phyloP scores from a whole-genome alignment of 768 basidiomycete genomes.

The Coprinellus aureogranulatus region DNA sequence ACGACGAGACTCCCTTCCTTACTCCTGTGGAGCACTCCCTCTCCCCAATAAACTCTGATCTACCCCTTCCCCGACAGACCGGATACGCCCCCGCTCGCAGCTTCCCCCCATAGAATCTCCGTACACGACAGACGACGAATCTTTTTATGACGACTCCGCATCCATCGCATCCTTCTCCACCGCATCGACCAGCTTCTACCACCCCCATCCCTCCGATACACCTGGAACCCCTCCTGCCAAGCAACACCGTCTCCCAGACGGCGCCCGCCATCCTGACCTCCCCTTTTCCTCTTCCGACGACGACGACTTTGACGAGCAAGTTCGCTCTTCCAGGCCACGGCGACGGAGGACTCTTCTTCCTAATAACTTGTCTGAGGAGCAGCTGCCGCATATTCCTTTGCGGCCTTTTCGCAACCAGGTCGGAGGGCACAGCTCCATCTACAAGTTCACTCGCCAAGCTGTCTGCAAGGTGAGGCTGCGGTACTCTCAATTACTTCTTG shows the following conservation, averaged over 20 bases:
- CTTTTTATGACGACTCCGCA: constrained; percentile 64
- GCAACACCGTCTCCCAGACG: constrained; percentile 7
- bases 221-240: constrained; percentile 8
- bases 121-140: constrained; percentile 78
- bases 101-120: constrained; percentile 39
- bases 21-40: constrained; percentile 20
- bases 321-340: not conserved
- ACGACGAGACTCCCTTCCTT: constrained; percentile 9
- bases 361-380: constrained; percentile 50
- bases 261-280: not conserved
- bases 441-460: constrained; percentile 95
- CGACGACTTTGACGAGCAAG: not conserved
- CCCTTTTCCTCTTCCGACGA: constrained; percentile 6
- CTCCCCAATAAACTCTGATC: constrained; percentile 33
- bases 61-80: constrained; percentile 33
- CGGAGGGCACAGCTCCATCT: constrained; percentile 95
- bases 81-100: constrained; percentile 21
- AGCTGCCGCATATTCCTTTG: constrained; percentile 84
- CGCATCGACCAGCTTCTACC: constrained; percentile 39
- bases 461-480: constrained; percentile 91
- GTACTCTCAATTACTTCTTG: constrained; percentile 8
- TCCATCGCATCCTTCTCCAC: constrained; percentile 63
- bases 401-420: constrained; percentile 97
- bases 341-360: not conserved
- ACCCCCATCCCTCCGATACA: not conserved